Percentiles rank a stretch among this genome's conserved stretches.
Conservation (phyloP, 176 grass and related monocot genomes). For the Zizania latifolia region DNA sequence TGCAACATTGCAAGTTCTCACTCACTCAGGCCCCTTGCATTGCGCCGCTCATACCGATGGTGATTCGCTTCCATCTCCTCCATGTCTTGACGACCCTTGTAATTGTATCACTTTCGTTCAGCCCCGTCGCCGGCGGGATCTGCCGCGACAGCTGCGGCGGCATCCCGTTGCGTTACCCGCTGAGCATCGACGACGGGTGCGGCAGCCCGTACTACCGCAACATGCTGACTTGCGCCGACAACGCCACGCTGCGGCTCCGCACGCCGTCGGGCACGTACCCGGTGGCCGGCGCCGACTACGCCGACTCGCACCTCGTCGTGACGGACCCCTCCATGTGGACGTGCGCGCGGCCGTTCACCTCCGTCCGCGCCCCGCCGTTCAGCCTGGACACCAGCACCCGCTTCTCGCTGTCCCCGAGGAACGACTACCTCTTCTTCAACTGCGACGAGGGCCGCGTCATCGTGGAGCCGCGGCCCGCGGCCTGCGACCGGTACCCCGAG, state of each 20-base stretch:
- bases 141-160: conserved; percentile 67
- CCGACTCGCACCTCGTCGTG: conserved; percentile 78
- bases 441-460: conserved; percentile 62
- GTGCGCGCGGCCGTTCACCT: conserved; percentile 44
- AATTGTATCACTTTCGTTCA: background rate
- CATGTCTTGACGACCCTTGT: conserved; percentile 6
- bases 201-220: conserved; percentile 93
- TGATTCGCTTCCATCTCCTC: conserved; percentile 22
- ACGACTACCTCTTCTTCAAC: conserved; percentile 91
- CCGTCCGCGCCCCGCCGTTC: conserved; percentile 41
- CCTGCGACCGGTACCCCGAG: conserved; percentile 74
- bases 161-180: conserved; percentile 67
- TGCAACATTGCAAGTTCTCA: background rate
- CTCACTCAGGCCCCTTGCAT: background rate
- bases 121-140: conserved; percentile 13
- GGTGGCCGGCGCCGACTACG: conserved; percentile 58
- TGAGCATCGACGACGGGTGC: conserved; percentile 82
- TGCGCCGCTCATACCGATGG: conserved; percentile 10
- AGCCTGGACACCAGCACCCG: conserved; percentile 95
- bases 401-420: conserved; percentile 72
- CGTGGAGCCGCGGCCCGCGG: conserved; percentile 60
- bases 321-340: conserved; percentile 88
- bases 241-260: conserved; percentile 60
- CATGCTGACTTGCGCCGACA: conserved; percentile 64
- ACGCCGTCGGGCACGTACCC: conserved; percentile 81